Base-by-base conservation (phyloP, 345 rosid species). In the Gynandropsis gynandra region DNA sequence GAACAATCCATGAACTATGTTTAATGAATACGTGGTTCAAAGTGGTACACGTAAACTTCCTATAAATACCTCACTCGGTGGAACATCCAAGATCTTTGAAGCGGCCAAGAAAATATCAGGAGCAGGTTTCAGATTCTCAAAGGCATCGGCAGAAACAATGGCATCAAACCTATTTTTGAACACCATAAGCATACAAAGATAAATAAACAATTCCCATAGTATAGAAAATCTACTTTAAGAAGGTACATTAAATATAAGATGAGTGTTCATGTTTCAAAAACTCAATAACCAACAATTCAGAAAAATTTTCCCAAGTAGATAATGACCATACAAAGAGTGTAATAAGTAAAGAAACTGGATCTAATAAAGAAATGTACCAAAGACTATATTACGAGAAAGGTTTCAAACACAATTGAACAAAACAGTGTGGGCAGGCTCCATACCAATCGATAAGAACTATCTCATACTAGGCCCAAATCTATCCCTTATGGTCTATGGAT, bases 101-200 rank as follows among this genome's bases (percentile, higher is more conserved):
- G 98, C 98, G 58, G 96, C 65, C 70, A 92, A 75, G 80, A 92
- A 92, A 64, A 84, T 87, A 78, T 90, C 96, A 15, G 98, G 96
- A 72, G 95, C 82, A 60, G 96, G 98, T 71, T 90, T 92, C 71
- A 92, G 62, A 73, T 87, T 87, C 74, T 92, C 96, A 77, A 92
- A 92, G 49, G 89, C 89, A 66, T 92, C 96, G 49, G 98, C 95
- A 64, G 98, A 87, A 63, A 92, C 96, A 60, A 92, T 79, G 47
- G 96, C 95, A 74, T 92, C 87, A 19, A 92, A 92, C 96, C 95
- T 89, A 80, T 40, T 10, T 41, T 47, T 62, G 39, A 50, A 60
- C 45, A 64, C 35, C 47, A 48, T 51, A 52, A 9, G 27, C 40
- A 58, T 64, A 1, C 44, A 42, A 4, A 47, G 39, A 51, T 16